These are phyloP conservation scores for Fusarium heterosporum DNA, from an alignment of 2,329 filamentous ascomycete species.

Conservation along the genomic window DNA sequence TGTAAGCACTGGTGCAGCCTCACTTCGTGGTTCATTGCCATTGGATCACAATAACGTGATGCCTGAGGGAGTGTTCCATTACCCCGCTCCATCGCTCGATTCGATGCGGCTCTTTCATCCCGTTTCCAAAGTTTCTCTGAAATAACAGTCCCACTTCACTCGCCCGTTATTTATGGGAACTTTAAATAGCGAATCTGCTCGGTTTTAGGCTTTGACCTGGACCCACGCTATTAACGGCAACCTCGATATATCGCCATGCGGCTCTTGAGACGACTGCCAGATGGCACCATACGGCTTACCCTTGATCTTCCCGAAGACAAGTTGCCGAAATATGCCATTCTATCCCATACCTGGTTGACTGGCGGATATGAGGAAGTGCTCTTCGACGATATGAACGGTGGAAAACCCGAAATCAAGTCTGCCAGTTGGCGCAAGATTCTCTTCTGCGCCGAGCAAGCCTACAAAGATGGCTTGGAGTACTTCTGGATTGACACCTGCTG, in stretches of 20 bases:
- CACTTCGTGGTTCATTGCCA: not conserved
- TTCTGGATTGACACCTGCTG: constrained; percentile 35
- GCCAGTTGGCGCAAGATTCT: constrained; percentile 19
- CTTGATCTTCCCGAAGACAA: not conserved
- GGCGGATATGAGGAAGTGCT: constrained; percentile 9
- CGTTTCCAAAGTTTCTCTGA: not conserved
- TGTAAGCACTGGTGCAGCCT: not conserved
- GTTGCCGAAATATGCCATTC: constrained; percentile 19
- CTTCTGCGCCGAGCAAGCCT: constrained; percentile 11
- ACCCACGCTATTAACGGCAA: not conserved
- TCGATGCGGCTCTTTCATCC: not conserved
- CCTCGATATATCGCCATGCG: too few relatives aligned
- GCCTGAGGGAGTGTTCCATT: not conserved
- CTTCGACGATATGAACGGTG: constrained; percentile 4
- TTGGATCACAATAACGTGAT: not conserved
- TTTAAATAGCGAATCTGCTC: not conserved
- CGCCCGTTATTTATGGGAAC: not conserved
- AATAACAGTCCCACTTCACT: not conserved
- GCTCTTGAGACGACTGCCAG: not conserved
- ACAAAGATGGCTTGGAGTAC: constrained; percentile 23
- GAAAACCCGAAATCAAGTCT: not conserved
- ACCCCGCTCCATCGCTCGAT: not conserved
- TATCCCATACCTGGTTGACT: constrained; percentile 25
- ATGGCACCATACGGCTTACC: not conserved
- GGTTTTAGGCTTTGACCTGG: not conserved